Base-by-base conservation (phyloP, 208 protist genomes). In the Leishmania guyanensis region DNA sequence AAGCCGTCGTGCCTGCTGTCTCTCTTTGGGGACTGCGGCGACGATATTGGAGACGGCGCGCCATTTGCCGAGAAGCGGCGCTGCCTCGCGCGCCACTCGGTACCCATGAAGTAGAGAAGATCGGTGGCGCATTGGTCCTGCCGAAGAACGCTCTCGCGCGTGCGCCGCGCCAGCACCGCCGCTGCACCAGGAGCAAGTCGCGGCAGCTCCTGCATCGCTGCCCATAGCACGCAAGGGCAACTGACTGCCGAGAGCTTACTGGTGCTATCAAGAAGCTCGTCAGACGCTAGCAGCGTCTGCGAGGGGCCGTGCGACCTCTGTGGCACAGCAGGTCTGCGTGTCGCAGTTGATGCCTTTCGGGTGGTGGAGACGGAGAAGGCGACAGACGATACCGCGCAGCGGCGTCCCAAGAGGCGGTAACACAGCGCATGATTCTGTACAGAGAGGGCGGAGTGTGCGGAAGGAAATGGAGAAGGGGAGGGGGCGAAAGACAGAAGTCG, bases 101-200 rank as follows among this genome's bases (percentile, higher is more conserved):
- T 74, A 26, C 65, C 43, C 77, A 86, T 80, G 39, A 86, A 86
- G 50, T 86, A 86, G 17, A 80, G 65, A 43, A 86, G 48, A 46
- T 86, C 82, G 4, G 77, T 50, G n/a, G 78, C 82, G 33, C 78
- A 78, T 26, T 58, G 12, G 20, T 86, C 78, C 43, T 86, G 82
- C 36, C 60, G 78, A 65, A 79, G 16, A 17, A 80, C 82, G 50
- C 82, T 86, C 22, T 79, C 82, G 39, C 65, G 50, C 26, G 74
- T 26, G 12, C 82, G 82, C 51, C 26, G n/a, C 17, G 69, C 54
- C 4, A 86, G 82, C 74, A 77, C 53, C 4, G 72, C 82, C 16
- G 82, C 82, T 10, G 74, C 82, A 43, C 56, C 39, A 26, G 78
- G 74, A 3, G 82, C 10, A 54, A 86, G 78, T 29, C 66, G 60